Evolutionary conservation across 352 stramenopile species (phyloP), one percentile per base, ranked within the genome.

Genomic region (Globisporangium spiculum): DNA sequence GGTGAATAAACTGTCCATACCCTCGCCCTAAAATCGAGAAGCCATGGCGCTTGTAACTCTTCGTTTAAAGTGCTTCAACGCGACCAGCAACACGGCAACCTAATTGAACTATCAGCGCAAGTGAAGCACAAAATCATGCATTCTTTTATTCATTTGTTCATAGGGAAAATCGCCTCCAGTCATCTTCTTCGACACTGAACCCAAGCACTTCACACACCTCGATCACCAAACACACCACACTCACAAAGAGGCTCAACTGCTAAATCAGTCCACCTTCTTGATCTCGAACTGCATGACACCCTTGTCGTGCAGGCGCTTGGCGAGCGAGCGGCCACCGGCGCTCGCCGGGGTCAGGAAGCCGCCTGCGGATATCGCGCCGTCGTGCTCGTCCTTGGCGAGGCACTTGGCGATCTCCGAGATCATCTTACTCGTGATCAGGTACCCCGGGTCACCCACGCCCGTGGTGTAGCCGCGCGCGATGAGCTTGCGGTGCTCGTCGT

Each of bases 311-410:
- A 89, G 67, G 3, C 73, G 71, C 48, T 72, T 60, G 12, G 65
- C 69, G 30, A 89, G 62, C 60, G 73, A 77, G 58, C 68, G 71
- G 22, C 76, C 76, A 34, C 77, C 76, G 38, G 76, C 78, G 12
- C 65, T 77, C n/a, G 77, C 75, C 2, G 78, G 73, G 0, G 79
- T 87, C 36, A 73, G 62, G 56, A 88, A 83, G 24, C 77, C 79
- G 24, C 81, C 77, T 0, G 27, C 61, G 5, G 36, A 18, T 4
- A 78, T 34, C 0, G 60, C 63, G 2, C 69, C 72, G 8, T 73
- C 75, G 5, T 73, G 66, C 26, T 84, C 74, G 57, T 58, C 34
- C 18, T 78, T 76, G 3, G 69, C 78, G 24, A 85, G 50, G 30
- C 75, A 83, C 18, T 79, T 71, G 12, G 75, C 75, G n/a, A 75